These are phyloP conservation scores for Ascochyta fabae DNA, from an alignment of 2,329 filamentous ascomycete genomes.

Conservation along the genomic window DNA sequence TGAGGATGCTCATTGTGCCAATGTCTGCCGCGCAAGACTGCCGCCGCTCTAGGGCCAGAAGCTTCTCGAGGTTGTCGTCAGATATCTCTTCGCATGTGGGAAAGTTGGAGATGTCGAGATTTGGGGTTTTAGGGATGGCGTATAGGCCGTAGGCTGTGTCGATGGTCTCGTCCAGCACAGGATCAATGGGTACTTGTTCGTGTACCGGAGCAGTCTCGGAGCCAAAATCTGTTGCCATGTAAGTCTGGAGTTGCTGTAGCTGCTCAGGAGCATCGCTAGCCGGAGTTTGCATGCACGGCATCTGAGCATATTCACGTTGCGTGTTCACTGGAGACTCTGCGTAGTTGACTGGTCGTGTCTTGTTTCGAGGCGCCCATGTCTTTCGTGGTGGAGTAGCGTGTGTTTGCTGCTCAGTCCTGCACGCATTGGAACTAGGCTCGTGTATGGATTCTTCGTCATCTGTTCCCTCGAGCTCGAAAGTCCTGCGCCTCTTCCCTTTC, in stretches of 20 bases:
- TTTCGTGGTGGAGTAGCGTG: constrained; percentile 5
- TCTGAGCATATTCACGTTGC: background rate
- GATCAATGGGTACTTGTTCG: background rate
- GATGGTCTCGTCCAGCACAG: background rate
- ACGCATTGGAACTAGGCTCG: constrained; percentile 1
- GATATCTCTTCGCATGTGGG: constrained; percentile 3
- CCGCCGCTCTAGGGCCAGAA: constrained; percentile 7
- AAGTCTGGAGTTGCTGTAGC: constrained; percentile 1
- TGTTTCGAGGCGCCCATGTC: constrained; percentile 5
- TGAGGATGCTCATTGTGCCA: constrained; percentile 3
- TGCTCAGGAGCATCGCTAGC: background rate
- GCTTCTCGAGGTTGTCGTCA: constrained; percentile 9
- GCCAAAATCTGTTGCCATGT: background rate
- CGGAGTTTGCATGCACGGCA: background rate
- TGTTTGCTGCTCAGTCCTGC: background rate
- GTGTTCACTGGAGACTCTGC: constrained; percentile 2
- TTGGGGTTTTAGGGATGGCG: constrained; percentile 1
- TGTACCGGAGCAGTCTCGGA: background rate
- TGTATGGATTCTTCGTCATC: background rate
- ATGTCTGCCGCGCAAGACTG: background rate
- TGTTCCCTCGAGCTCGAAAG: constrained; percentile 1
- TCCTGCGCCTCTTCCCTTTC: constrained; percentile 1
- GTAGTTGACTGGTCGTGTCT: constrained; percentile 24
- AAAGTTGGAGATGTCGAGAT: constrained; percentile 11
- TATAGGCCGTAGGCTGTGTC: background rate